These are phyloP conservation scores for Nicotiana benthamiana DNA, from an alignment of 257 asterid genomes.

Conservation along the genomic window DNA sequence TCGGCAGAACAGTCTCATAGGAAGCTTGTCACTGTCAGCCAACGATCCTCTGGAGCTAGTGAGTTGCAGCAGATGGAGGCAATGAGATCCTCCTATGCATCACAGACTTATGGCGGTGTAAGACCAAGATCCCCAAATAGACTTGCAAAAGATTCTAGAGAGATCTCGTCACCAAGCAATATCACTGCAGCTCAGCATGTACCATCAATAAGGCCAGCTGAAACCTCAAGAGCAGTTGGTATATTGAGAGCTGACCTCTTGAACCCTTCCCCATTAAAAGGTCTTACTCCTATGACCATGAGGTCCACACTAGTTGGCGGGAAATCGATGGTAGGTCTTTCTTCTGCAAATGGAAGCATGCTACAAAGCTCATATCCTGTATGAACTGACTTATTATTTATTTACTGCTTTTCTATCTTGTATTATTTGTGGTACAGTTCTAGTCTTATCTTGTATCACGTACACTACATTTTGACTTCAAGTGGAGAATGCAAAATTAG, in stretches of 20 bases:
- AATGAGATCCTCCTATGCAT: constrained; percentile 29
- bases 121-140: constrained; percentile 21
- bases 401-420: constrained; percentile 1
- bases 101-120: constrained; percentile 25
- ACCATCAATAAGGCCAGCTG: constrained; percentile 20
- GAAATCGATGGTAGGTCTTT: constrained; percentile 21
- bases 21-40: constrained; percentile 15
- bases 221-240: constrained; percentile 19
- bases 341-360: constrained; percentile 36
- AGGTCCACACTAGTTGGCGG: constrained; percentile 20
- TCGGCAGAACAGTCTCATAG: constrained; percentile 23
- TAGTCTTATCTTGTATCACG: background rate
- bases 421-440: background rate
- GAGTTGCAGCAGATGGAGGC: constrained; percentile 19
- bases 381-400: constrained; percentile 16
- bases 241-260: constrained; percentile 10
- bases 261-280: constrained; percentile 23
- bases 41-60: constrained; percentile 15
- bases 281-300: constrained; percentile 23
- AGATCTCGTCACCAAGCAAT: constrained; percentile 23
- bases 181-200: constrained; percentile 23
- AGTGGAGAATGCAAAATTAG: background rate
- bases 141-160: constrained; percentile 18
- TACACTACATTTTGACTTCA: background rate
- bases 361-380: constrained; percentile 31